Base-by-base conservation (phyloP, 257 asterid species). In the Solanum chmielewskii region DNA sequence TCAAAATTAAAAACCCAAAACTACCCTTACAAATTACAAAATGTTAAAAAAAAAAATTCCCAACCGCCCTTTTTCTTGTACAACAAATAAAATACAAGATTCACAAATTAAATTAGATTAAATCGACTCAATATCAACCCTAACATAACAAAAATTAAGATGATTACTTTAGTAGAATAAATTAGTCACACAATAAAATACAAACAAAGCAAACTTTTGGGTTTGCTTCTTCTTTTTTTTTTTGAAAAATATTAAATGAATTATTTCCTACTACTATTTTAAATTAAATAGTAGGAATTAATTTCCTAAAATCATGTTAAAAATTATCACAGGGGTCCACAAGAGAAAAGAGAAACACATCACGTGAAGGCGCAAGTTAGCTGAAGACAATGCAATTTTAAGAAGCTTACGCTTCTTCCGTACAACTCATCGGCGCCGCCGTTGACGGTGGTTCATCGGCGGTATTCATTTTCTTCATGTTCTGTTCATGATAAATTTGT, bases 401-500 rank as follows among this genome's bases (percentile, higher is more conserved):
- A 27, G 41, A 70, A 23, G 49, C 60, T 85, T 76, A 49, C 86
- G 33, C 81, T 39, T 68, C 77, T 73, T 88, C 94, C 86, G 87
- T 52, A 52, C 91, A 71, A 23, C 88, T 90, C 87, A 41, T 89
- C 85, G 87, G 86, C 87, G 87, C 62, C 76, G 64, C 35, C 41
- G 81, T 9, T 23, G 59, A 31, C 27, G 52, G 59, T 14, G 87
- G 42, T 62, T 77, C 87, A 37, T 74, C 90, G 25, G 20, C 45
- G 86, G 86, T n/a, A 73, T 47, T 83, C 90, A 90, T 91, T 87
- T 91, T 92, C 93, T 90, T 89, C 92, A 93, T 89, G 87, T 88
- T 94, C 69, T 96, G 99, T 12, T 96, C 92, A 83, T 93, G 93
- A 90, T 93, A 96, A 33, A 95, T 83, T 56, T 89, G 92, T 84